Conservation (phyloP, 2,329 filamentous ascomycete species). For the Aspergillus sp. region DNA sequence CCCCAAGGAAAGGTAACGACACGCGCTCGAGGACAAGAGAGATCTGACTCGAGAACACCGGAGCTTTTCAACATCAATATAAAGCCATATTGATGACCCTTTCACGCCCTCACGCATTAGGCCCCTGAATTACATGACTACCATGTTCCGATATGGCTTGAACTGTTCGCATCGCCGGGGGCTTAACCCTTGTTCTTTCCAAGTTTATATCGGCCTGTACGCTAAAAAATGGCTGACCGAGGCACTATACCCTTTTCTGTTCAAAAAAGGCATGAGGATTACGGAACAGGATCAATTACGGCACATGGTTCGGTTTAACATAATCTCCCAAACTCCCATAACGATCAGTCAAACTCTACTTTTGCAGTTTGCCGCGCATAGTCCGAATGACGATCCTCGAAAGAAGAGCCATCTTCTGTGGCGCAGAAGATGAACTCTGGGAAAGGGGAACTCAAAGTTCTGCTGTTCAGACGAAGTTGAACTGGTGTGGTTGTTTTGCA, state of each 20-base stretch:
- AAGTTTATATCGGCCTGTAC: slow-evolving; percentile 10
- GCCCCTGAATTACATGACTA: slow-evolving; percentile 8
- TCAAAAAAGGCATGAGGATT: slow-evolving; percentile 14
- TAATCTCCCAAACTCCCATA: slow-evolving; percentile 7
- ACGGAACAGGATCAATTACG: slow-evolving; percentile 1
- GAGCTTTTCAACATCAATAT: not conserved
- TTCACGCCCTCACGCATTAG: slow-evolving; percentile 8
- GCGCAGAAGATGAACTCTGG: not conserved
- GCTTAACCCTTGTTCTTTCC: slow-evolving; percentile 12
- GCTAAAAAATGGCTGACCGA: slow-evolving; percentile 15
- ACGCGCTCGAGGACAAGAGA: not conserved
- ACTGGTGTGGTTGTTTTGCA: slow-evolving; percentile 18
- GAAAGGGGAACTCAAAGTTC: not conserved
- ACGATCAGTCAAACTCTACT: not conserved
- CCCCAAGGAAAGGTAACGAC: not conserved
- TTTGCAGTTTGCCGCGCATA: not conserved
- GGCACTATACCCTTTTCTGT: slow-evolving; percentile 9
- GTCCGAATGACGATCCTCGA: not conserved
- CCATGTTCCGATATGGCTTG: slow-evolving; percentile 15
- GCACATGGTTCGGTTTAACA: slow-evolving; percentile 9
- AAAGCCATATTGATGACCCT: slow-evolving; percentile 10
- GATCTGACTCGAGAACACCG: not conserved
- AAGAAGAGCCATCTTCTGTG: not conserved
- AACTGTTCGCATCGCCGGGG: slow-evolving; percentile 6
- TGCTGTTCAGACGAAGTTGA: not conserved